Evolutionary conservation across 1,284 basidiomycete species (phyloP).

Genomic region (Somion occarium): DNA sequence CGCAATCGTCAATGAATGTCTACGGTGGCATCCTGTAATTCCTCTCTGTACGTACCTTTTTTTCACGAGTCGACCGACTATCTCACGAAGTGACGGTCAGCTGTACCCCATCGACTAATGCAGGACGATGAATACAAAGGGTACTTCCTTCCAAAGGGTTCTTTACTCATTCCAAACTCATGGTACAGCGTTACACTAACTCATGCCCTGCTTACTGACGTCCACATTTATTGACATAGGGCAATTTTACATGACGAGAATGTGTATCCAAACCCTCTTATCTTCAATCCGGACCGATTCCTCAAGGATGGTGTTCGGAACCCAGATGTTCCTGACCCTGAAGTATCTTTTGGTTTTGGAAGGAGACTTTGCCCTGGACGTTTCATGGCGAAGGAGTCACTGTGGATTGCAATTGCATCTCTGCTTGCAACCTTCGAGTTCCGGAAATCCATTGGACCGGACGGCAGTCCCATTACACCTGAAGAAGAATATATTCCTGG

Average conservation of each 20-base stretch:
- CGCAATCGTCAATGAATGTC: conserved; percentile 14
- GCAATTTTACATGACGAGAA: conserved; percentile 20
- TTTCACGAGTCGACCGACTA: too few relatives aligned
- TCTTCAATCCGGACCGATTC: conserved; percentile 24
- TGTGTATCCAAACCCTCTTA: conserved; percentile 17
- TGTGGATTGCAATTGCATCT: conserved; percentile 15
- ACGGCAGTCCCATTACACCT: conserved; percentile 11
- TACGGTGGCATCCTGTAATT: not conserved
- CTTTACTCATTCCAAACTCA: not conserved
- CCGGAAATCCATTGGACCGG: conserved; percentile 7
- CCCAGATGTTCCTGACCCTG: conserved; percentile 4
- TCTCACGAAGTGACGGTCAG: too few relatives aligned
- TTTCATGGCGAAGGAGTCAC: conserved; percentile 11
- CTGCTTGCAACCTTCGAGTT: conserved; percentile 17
- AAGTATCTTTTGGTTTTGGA: conserved; percentile 12
- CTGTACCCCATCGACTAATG: conserved; percentile 9
- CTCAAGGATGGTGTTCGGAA: conserved; percentile 9
- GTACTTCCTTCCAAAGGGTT: not conserved
- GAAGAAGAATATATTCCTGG: not conserved
- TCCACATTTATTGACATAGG: conserved; percentile 11
- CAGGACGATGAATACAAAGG: conserved; percentile 2
- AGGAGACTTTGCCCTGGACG: conserved; percentile 13
- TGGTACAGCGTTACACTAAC: conserved; percentile 11
- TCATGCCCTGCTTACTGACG: not conserved
- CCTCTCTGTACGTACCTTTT: not conserved